phyloP scores from a whole-genome alignment of 352 stramenopile genomes.

The Pythium monospermum region DNA sequence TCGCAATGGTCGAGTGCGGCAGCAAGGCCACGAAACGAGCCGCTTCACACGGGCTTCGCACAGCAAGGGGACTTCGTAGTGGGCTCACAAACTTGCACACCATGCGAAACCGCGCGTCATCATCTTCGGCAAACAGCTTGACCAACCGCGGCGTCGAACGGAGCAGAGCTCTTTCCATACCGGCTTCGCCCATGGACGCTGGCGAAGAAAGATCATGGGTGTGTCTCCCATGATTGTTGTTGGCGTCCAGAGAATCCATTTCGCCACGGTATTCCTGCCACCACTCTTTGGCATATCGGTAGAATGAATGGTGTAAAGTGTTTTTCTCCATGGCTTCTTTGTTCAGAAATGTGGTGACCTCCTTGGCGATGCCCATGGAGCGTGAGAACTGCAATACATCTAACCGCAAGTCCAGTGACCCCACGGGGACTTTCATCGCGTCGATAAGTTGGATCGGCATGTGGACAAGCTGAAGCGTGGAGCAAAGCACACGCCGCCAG shows the following conservation, averaged over 20 bases:
- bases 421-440: constrained; percentile 64
- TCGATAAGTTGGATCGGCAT: constrained; percentile 58
- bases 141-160: constrained; percentile 37
- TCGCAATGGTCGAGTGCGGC: constrained; percentile 46
- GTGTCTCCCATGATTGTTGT: too few relatives aligned
- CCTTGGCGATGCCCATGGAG: constrained; percentile 32
- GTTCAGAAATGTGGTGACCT: constrained; percentile 43
- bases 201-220: too few relatives aligned
- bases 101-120: constrained; percentile 78
- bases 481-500: constrained; percentile 75
- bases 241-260: constrained; percentile 14
- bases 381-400: constrained; percentile 62
- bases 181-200: neutral
- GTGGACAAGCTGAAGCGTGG: constrained; percentile 60
- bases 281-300: constrained; percentile 81
- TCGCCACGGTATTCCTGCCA: constrained; percentile 74
- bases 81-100: constrained; percentile 83
- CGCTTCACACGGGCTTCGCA: constrained; percentile 75
- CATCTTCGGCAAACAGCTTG: constrained; percentile 86
- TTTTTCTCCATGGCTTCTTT: constrained; percentile 54
- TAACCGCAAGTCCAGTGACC: constrained; percentile 58
- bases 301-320: constrained; percentile 56
- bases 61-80: constrained; percentile 36
- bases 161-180: constrained; percentile 8
- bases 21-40: constrained; percentile 82